phyloP scores from a whole-genome alignment of 192 early-diverging fungal species.

The Backusella sp. region DNA sequence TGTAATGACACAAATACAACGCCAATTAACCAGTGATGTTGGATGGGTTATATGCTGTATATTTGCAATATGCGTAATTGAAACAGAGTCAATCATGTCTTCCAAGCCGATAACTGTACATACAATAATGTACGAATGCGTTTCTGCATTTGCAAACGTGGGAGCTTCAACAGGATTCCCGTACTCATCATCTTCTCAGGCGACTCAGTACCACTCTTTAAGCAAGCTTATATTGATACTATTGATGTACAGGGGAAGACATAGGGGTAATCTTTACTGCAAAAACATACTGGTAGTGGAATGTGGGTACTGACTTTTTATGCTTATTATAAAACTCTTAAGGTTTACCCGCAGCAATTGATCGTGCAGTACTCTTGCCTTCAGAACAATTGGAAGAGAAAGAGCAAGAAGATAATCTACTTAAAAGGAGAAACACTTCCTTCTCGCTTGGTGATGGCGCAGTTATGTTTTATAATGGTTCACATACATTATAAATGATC shows the following conservation, averaged over 20 bases:
- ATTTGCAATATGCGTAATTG: constrained; percentile 28
- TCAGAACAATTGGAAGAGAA: constrained; percentile 30
- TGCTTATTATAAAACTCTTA: background rate
- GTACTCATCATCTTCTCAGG: constrained; percentile 17
- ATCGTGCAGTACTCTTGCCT: constrained; percentile 36
- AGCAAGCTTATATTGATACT: constrained; percentile 32
- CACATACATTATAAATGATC: constrained; percentile 8
- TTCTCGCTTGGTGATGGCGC: background rate
- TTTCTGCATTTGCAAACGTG: constrained; percentile 37
- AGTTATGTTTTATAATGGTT: constrained; percentile 17
- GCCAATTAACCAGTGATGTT: constrained; percentile 37
- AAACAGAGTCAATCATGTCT: constrained; percentile 24
- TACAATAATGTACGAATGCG: constrained; percentile 36
- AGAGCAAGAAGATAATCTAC: constrained; percentile 17
- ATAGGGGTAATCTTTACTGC: constrained; percentile 23
- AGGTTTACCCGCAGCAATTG: constrained; percentile 36
- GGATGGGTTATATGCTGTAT: constrained; percentile 33
- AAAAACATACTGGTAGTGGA: background rate
- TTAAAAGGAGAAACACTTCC: constrained; percentile 22
- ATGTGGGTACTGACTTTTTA: background rate
- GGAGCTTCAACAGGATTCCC: constrained; percentile 33
- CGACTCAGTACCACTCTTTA: constrained; percentile 23
- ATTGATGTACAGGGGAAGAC: constrained; percentile 37
- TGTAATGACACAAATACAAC: constrained; percentile 37
- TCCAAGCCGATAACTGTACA: constrained; percentile 27